Evolutionary conservation across 2,329 filamentous ascomycete genomes (phyloP), one percentile per base, ranked within the genome.

Genomic region (Beauveria caledonica): DNA sequence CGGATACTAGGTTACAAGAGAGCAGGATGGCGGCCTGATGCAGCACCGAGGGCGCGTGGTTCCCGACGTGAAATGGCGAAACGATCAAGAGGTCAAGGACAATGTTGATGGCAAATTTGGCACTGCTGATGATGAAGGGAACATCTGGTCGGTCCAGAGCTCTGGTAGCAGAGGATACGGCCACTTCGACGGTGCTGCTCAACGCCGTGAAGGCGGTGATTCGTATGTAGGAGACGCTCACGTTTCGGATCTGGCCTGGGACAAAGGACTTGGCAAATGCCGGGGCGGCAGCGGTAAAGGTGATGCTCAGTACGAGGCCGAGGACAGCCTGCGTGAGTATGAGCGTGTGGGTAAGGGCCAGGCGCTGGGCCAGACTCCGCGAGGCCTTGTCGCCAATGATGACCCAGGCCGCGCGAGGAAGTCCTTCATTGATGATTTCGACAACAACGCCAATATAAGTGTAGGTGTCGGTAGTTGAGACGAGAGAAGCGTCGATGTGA

Each of bases 381-480:
- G 80, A 83, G 0, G 81, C 72, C 29, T 78, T 79, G 70, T 90
- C 85, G 8, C 85, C 86, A 60, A 90, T 89, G 60, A 88, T 79
- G 6, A 86, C 76, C 82, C 85, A 91, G 0, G 86, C 79, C 0
- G 86, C 84, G 23, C 86, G 78, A 0, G 87, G 87, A 0, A 91
- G 80, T 0, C 87, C 87, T 68, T 91, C 87, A 64, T 90, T 90
- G 17, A 91, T 71, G 0, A 89, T 86, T 68, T 90, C 85, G 1
- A 80, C 82, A 0, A 89, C 77, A 0, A 85, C 80, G 21, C 81
- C 78, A 62, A 90, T 88, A 69, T 90, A 90, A 0, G 85, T 89
- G 70, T 87, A 89, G 0, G 80, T 75, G 36, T 74, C 72, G 3
- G 71, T 72, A 8, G 72, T 71, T 1, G 72, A 70, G 8, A 74